Conservation (phyloP, 75 land plant species). For the Pinus tabuliformis region DNA sequence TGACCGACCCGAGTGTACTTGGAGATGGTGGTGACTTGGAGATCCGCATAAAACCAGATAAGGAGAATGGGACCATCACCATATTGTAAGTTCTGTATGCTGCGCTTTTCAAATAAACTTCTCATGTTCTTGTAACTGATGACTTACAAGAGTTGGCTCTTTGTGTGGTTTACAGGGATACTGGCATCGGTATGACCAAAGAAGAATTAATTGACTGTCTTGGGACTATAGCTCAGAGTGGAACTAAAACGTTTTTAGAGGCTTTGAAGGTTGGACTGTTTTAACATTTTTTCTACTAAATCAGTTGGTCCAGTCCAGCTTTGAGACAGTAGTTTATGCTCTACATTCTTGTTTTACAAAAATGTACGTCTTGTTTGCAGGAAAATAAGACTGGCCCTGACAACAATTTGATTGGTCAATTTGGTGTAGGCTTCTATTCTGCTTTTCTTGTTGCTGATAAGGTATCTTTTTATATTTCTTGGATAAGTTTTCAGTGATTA, state of each 20-base stretch:
- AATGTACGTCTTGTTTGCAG: constrained; percentile 16
- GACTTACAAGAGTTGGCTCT: background rate
- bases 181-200: constrained; percentile 76
- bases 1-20: constrained; percentile 58
- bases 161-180: constrained; percentile 39
- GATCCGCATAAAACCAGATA: constrained; percentile 69
- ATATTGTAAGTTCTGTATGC: constrained; percentile 33
- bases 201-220: constrained; percentile 65
- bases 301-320: background rate
- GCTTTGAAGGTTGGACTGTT: constrained; percentile 50
- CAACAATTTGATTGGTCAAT: constrained; percentile 72
- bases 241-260: constrained; percentile 66
- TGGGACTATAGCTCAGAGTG: constrained; percentile 81
- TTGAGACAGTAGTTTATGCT: background rate
- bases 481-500: background rate
- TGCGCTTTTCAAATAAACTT: background rate
- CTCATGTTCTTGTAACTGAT: background rate
- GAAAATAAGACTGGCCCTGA: constrained; percentile 60
- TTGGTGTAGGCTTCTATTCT: constrained; percentile 91
- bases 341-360: background rate
- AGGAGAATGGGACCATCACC: constrained; percentile 63
- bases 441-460: constrained; percentile 95
- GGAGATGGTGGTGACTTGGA: constrained; percentile 45
- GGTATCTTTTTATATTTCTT: constrained; percentile 34
- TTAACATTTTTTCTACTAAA: too few relatives aligned